These are phyloP conservation scores for Alloascoidea hylecoeti DNA, from an alignment of 805 yeast genomes.

Conservation along the genomic window DNA sequence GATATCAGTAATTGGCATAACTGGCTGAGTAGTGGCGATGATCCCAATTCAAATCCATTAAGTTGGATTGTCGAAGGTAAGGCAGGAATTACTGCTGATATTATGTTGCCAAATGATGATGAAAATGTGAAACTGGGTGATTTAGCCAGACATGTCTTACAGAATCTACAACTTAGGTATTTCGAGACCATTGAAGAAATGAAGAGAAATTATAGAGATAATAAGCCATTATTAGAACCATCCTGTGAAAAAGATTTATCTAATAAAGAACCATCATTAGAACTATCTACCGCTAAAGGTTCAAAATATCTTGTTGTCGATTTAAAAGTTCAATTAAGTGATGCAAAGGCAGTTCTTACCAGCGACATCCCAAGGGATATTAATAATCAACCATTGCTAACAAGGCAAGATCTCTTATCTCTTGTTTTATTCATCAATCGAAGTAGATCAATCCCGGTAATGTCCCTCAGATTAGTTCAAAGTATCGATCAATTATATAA, in stretches of 20 bases:
- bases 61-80: slow-evolving; percentile 66
- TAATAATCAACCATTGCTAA: background rate
- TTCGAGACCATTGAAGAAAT: background rate
- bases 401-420: background rate
- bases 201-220: slow-evolving; percentile 1
- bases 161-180: background rate
- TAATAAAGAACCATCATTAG: slow-evolving; percentile 5
- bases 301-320: slow-evolving; percentile 51
- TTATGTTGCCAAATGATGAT: slow-evolving; percentile 49
- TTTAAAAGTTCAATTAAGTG: slow-evolving; percentile 47
- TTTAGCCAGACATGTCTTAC: slow-evolving; percentile 8
- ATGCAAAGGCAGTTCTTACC: slow-evolving; percentile 35
- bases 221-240: too few relatives aligned
- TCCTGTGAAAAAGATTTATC: background rate
- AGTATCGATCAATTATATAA: background rate
- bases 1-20: slow-evolving; percentile 17
- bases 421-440: background rate
- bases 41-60: slow-evolving; percentile 26
- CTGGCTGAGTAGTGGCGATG: slow-evolving; percentile 3
- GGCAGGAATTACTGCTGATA: slow-evolving; percentile 57
- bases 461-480: background rate
- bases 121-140: slow-evolving; percentile 13
- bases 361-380: background rate
- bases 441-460: background rate
- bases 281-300: slow-evolving; percentile 6